Conservation (phyloP, 176 grass and related monocot species). For the Zea luxurians region DNA sequence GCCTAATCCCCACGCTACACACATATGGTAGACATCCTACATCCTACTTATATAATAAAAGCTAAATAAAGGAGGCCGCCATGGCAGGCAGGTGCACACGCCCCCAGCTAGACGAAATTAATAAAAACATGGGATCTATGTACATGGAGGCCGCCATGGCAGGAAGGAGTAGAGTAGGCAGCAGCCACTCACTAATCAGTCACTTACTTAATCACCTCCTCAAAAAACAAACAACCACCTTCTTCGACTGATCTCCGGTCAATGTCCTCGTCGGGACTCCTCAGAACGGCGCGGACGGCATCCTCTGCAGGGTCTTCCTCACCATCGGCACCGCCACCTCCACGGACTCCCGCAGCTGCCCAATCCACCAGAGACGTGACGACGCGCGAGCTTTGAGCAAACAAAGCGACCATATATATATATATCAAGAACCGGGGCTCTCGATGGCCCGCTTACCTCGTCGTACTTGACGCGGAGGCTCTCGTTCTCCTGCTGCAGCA, state of each 20-base stretch:
- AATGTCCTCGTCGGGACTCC: background rate
- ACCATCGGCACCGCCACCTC: conserved; percentile 40
- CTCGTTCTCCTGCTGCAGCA: conserved; percentile 48
- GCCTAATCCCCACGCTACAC: conserved; percentile 38
- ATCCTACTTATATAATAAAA: background rate
- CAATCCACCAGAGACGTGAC: background rate
- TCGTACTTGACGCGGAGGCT: conserved; percentile 47
- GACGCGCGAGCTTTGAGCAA: background rate
- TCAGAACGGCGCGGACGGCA: conserved; percentile 55
- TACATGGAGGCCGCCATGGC: no score
- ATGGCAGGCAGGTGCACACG: no score
- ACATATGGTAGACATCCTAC: background rate
- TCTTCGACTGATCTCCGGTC: background rate
- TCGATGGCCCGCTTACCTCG: conserved; percentile 28
- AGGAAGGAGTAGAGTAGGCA: background rate
- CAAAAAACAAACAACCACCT: background rate
- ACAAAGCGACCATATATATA: no score
- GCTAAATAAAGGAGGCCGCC: no score
- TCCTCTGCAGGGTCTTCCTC: conserved; percentile 47
- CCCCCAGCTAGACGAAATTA: no score
- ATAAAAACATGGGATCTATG: no score
- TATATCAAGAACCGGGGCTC: no score
- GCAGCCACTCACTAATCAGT: conserved; percentile 14
- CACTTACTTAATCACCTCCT: background rate
- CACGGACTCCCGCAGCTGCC: conserved; percentile 43